Conservation (phyloP, 2,329 filamentous ascomycete species). For the Colletotrichum lentis region DNA sequence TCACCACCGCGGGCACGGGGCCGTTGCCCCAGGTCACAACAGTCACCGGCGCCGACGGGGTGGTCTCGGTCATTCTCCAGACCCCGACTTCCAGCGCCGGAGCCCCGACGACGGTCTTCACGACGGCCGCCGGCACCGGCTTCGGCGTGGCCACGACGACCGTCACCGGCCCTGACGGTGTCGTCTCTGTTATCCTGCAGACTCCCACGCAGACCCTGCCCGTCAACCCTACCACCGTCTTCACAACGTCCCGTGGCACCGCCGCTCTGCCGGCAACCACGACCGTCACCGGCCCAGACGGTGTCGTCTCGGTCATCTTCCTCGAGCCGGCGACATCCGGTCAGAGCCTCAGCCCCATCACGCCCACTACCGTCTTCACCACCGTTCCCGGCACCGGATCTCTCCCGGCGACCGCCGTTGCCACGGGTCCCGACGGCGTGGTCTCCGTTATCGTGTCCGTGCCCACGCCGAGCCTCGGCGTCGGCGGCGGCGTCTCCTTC, state of each 20-base stretch:
- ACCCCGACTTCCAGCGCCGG: no score
- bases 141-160: no score
- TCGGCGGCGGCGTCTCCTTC: constrained; percentile 8
- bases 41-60: no score
- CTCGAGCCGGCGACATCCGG: constrained; percentile 5
- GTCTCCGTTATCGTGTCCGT: constrained; percentile 25
- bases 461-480: constrained; percentile 1
- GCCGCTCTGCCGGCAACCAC: not conserved
- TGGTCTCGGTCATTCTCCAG: no score
- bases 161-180: no score
- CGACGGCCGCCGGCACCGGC: no score
- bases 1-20: no score
- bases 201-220: no score
- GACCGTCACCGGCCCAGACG: not conserved
- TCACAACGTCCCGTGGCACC: not conserved
- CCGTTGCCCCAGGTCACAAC: no score
- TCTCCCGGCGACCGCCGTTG: not conserved
- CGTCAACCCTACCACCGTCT: no score
- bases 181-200: no score
- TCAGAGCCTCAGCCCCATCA: not conserved
- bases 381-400: constrained; percentile 19
- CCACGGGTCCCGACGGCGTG: constrained; percentile 21
- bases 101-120: no score
- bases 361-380: constrained; percentile 20
- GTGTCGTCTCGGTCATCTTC: constrained; percentile 10